Conservation (phyloP, 306 rosid genomes). For the Dryas alaskensis region DNA sequence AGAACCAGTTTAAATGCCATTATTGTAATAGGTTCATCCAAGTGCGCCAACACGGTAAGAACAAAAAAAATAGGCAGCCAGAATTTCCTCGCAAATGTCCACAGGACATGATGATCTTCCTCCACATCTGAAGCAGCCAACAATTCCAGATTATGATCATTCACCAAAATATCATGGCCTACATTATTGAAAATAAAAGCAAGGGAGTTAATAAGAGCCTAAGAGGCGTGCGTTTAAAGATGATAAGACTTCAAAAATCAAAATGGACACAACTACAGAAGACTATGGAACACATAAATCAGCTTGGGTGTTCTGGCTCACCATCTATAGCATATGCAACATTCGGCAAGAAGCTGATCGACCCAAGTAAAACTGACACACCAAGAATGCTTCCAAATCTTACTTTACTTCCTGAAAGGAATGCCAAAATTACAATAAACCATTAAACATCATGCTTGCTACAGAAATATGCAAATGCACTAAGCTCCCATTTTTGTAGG, state of each 20-base stretch:
- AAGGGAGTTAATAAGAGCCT: conserved; percentile 6
- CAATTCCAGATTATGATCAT: conserved; percentile 26
- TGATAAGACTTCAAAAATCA: not conserved
- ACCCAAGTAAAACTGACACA: conserved; percentile 44
- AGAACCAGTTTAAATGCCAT: conserved; percentile 43
- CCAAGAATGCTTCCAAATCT: conserved; percentile 46
- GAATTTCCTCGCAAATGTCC: conserved; percentile 48
- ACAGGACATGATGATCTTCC: conserved; percentile 30
- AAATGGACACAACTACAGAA: not conserved
- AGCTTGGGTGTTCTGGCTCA: conserved; percentile 35
- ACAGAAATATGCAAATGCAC: no score
- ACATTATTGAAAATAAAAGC: conserved; percentile 20
- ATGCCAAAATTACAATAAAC: conserved; percentile 7
- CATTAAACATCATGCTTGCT: not conserved
- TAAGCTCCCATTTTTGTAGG: no score
- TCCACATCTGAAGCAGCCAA: conserved; percentile 38
- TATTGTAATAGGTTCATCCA: conserved; percentile 42
- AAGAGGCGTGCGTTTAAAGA: not conserved
- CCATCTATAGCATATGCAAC: conserved; percentile 67
- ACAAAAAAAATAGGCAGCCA: conserved; percentile 64
- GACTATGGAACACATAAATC: conserved; percentile 6
- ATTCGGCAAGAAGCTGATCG: conserved; percentile 32
- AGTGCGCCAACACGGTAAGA: conserved; percentile 49
- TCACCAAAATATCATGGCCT: conserved; percentile 49
- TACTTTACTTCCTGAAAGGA: conserved; percentile 40